phyloP scores from a whole-genome alignment of 495 filamentous ascomycete genomes.

The Aspergillus coremiiformis region DNA sequence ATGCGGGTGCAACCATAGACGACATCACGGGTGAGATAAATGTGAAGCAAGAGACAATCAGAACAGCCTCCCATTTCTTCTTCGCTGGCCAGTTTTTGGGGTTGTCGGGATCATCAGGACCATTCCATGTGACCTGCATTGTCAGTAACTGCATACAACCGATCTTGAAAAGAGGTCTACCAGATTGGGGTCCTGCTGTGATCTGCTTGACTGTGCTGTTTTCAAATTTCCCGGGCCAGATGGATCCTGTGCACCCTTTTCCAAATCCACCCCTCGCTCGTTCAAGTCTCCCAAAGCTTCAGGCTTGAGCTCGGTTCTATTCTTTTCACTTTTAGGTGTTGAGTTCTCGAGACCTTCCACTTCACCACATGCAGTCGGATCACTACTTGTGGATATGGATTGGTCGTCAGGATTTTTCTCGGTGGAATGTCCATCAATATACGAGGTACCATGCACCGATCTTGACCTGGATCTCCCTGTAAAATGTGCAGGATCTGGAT shows the following conservation, averaged over 20 bases:
- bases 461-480: constrained; percentile 13
- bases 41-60: constrained; percentile 54
- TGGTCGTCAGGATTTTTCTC: constrained; percentile 32
- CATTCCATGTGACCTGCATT: constrained; percentile 45
- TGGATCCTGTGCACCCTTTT: constrained; percentile 7
- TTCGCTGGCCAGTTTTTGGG: constrained; percentile 51
- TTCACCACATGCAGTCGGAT: neutral
- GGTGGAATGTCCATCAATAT: constrained; percentile 24
- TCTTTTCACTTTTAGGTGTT: neutral
- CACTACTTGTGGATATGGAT: constrained; percentile 29
- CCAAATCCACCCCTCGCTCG: constrained; percentile 28
- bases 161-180: constrained; percentile 12
- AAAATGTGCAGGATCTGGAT: constrained; percentile 1
- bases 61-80: constrained; percentile 57
- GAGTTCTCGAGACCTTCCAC: constrained; percentile 6
- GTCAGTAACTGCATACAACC: constrained; percentile 1
- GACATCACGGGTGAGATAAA: constrained; percentile 67
- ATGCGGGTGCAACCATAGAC: constrained; percentile 66
- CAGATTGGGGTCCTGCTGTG: constrained; percentile 19
- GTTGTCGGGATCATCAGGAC: constrained; percentile 50
- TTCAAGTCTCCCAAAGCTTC: constrained; percentile 25
- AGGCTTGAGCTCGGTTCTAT: constrained; percentile 11
- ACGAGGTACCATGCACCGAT: constrained; percentile 3
- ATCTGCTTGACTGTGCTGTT: neutral
- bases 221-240: constrained; percentile 12